A percentile compares a stretch with the other conserved stretches of the same genome.
Conservation (phyloP, 257 asterid species). For the Linderniella brevidens region DNA sequence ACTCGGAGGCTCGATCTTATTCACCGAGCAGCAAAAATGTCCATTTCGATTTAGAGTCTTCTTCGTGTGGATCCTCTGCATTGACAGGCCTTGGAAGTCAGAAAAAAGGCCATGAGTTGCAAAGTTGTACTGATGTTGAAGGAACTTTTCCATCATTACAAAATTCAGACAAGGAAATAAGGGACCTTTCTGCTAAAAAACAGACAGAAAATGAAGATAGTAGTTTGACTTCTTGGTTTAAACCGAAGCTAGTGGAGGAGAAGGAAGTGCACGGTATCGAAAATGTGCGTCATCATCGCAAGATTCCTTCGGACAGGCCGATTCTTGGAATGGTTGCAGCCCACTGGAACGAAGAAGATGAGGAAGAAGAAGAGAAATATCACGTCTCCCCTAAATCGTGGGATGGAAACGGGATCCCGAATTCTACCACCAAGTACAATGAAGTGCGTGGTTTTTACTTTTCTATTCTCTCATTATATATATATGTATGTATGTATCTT, state of each 20-base stretch:
- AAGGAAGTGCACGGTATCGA: constrained; percentile 13
- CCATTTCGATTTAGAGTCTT: too few relatives aligned
- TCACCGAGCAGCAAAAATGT: too few relatives aligned
- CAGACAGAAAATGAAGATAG: constrained; percentile 30
- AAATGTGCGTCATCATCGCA: constrained; percentile 13
- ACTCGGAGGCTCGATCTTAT: too few relatives aligned
- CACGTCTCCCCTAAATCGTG: constrained; percentile 58
- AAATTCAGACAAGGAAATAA: constrained; percentile 9
- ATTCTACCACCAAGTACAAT: constrained; percentile 86
- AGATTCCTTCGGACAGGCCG: constrained; percentile 63
- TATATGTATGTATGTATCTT: too few relatives aligned
- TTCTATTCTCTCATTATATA: neutral
- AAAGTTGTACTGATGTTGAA: constrained; percentile 6
- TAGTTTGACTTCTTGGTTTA: constrained; percentile 50
- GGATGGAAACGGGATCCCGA: constrained; percentile 93
- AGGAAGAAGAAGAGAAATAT: constrained; percentile 8
- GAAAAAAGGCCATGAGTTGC: too few relatives aligned
- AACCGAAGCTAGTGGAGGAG: constrained; percentile 25
- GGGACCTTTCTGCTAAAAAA: constrained; percentile 18
- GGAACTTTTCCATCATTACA: constrained; percentile 14
- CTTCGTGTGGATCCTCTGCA: too few relatives aligned
- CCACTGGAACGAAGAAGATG: constrained; percentile 62
- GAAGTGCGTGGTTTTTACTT: constrained; percentile 32
- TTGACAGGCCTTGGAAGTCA: too few relatives aligned
- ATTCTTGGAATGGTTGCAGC: constrained; percentile 89